These are phyloP conservation scores for Westerdykella aurantiaca DNA, from an alignment of 2,329 filamentous ascomycete genomes.

Conservation along the genomic window DNA sequence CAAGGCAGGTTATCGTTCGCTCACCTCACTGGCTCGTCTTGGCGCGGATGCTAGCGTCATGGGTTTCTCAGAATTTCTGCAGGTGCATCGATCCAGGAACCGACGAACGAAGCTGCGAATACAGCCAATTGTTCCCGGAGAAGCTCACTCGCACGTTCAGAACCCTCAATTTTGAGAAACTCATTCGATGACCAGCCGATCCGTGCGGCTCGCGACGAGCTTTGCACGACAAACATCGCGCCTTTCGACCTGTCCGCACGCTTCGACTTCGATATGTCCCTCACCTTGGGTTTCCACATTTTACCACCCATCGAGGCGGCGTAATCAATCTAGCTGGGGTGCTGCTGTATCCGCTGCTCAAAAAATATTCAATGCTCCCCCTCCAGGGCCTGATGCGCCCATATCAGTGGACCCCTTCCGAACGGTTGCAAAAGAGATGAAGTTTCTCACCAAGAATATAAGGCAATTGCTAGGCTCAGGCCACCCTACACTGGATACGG, in stretches of 20 bases:
- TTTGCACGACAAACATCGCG: constrained; percentile 19
- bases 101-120: constrained; percentile 8
- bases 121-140: not conserved
- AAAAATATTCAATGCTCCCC: constrained; percentile 62
- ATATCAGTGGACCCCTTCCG: constrained; percentile 82
- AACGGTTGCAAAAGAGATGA: constrained; percentile 92
- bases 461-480: constrained; percentile 87
- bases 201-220: constrained; percentile 33
- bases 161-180: constrained; percentile 3
- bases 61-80: constrained; percentile 11
- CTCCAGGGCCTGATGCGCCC: constrained; percentile 53
- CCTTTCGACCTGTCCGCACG: constrained; percentile 22
- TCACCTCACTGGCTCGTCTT: constrained; percentile 1
- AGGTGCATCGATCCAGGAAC: not conserved
- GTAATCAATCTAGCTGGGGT: constrained; percentile 63
- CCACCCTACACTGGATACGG: constrained; percentile 88
- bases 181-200: constrained; percentile 29
- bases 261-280: constrained; percentile 10
- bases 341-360: constrained; percentile 64
- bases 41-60: constrained; percentile 20
- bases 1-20: not conserved
- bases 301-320: constrained; percentile 39
- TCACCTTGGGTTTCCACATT: constrained; percentile 20
- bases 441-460: constrained; percentile 90
- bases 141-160: constrained; percentile 21